phyloP scores from a whole-genome alignment of 2,329 filamentous ascomycete genomes.

The Fusarium lyarnte region DNA sequence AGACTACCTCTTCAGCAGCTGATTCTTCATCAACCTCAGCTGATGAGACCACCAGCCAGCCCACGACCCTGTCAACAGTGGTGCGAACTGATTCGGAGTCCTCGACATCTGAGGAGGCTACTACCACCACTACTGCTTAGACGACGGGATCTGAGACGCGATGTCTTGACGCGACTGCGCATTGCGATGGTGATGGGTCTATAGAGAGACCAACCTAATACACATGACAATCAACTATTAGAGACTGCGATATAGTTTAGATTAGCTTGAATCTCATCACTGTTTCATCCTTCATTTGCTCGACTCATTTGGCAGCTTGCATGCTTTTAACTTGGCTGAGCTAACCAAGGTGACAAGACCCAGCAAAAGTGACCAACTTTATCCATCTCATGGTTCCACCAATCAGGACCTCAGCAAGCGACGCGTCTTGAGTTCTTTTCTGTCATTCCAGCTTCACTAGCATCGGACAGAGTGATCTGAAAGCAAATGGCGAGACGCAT shows the following conservation, averaged over 20 bases:
- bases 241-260: neutral
- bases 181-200: neutral
- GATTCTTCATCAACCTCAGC: too few relatives aligned
- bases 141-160: neutral
- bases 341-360: too few relatives aligned
- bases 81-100: neutral
- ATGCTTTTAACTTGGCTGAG: neutral
- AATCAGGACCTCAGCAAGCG: neutral
- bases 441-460: too few relatives aligned
- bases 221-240: neutral
- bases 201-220: neutral
- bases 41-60: too few relatives aligned
- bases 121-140: neutral
- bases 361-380: neutral
- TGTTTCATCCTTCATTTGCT: neutral
- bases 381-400: neutral
- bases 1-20: neutral
- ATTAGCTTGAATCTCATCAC: neutral
- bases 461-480: neutral
- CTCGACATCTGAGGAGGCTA: neutral
- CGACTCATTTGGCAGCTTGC: neutral
- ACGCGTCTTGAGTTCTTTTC: neutral
- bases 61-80: neutral
- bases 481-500: neutral
- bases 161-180: neutral